A percentile compares a stretch with the other conserved stretches of the same genome.
These are phyloP conservation scores for Selaginella tamariscina DNA, from an alignment of 75 land plant genomes.

Conservation along the genomic window DNA sequence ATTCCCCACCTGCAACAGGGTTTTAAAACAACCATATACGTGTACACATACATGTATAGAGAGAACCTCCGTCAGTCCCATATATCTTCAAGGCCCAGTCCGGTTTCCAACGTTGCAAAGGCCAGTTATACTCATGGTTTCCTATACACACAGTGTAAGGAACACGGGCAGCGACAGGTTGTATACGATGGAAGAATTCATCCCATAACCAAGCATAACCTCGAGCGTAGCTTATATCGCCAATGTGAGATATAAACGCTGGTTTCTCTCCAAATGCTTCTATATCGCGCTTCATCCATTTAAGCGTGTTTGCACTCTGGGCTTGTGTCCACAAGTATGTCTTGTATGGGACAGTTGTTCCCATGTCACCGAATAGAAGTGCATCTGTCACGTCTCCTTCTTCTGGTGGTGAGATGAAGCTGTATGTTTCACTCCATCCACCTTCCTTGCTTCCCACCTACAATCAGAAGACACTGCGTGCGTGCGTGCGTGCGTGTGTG, in stretches of 20 bases:
- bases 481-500: no score
- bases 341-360: conserved; percentile 54
- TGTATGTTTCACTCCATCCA: conserved; percentile 62
- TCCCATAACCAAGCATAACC: conserved; percentile 93
- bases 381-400: conserved; percentile 63
- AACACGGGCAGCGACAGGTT: conserved; percentile 68
- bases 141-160: conserved; percentile 17
- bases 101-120: conserved; percentile 29
- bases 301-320: conserved; percentile 59
- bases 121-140: conserved; percentile 32
- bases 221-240: conserved; percentile 89
- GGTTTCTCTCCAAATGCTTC: conserved; percentile 57
- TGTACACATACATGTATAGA: no score
- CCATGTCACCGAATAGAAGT: conserved; percentile 93
- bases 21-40: no score
- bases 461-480: no score
- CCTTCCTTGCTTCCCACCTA: conserved; percentile 75
- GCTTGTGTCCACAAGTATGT: conserved; percentile 68
- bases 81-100: conserved; percentile 21
- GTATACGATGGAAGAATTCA: conserved; percentile 55
- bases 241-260: conserved; percentile 73
- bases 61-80: conserved; percentile 21
- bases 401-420: conserved; percentile 46
- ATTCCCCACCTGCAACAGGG: conserved; percentile 77
- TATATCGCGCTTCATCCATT: conserved; percentile 67